A percentile compares a stretch with the other conserved stretches of the same genome.
Conservation (phyloP, 2,329 filamentous ascomycete species). For the Neonectria faginata region DNA sequence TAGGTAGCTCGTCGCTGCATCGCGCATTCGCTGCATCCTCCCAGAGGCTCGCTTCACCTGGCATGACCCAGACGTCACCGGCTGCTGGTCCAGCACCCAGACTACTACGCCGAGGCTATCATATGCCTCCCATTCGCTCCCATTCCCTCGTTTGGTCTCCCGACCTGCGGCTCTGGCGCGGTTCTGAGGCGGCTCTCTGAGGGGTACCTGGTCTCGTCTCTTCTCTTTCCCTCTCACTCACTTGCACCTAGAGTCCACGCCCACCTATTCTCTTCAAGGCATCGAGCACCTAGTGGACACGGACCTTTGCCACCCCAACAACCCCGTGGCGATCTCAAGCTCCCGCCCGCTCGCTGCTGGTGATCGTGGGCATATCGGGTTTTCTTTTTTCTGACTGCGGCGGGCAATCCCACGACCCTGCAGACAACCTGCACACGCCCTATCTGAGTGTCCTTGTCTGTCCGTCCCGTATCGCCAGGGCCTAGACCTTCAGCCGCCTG, state of each 20-base stretch:
- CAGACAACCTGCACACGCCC: constrained; percentile 22
- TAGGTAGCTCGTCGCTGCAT: not conserved
- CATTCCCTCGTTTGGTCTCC: not conserved
- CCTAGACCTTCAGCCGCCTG: not conserved
- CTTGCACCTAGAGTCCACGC: not conserved
- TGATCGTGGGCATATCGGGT: not conserved
- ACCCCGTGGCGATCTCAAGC: constrained; percentile 2
- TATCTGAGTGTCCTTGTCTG: constrained; percentile 21
- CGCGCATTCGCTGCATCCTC: not conserved
- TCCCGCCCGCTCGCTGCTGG: constrained; percentile 7
- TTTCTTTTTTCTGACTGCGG: constrained; percentile 11
- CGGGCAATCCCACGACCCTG: constrained; percentile 38
- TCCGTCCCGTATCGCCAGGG: not conserved
- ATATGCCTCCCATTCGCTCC: not conserved
- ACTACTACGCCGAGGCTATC: not conserved
- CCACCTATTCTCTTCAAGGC: not conserved
- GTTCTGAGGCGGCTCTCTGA: not conserved
- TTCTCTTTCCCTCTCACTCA: not conserved
- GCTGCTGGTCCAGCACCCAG: not conserved
- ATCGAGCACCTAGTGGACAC: not conserved
- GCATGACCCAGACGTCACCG: not conserved
- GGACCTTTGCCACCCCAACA: not conserved
- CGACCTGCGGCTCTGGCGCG: not conserved
- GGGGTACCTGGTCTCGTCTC: not conserved
- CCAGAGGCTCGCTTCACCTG: not conserved